Conservation (phyloP, 495 filamentous ascomycete species). For the Chaetomium tenue region DNA sequence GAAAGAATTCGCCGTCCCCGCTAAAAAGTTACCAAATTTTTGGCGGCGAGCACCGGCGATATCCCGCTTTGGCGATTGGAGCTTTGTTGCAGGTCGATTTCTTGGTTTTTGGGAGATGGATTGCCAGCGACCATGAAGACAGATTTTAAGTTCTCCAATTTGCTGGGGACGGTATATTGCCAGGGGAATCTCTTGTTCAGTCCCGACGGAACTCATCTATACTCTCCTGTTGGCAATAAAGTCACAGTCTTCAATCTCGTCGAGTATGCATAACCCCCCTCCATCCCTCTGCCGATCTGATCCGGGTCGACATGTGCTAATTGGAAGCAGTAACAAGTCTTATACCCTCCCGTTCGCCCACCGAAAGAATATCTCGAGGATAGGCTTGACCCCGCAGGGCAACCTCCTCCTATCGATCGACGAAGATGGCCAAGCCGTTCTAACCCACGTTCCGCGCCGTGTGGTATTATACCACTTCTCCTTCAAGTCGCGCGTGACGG, state of each 20-base stretch:
- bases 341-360: slow-evolving; percentile 93
- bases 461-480: slow-evolving; percentile 91
- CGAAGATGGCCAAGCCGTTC: slow-evolving; percentile 88
- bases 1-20: slow-evolving; percentile 38
- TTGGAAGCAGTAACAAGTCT: slow-evolving; percentile 74
- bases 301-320: slow-evolving; percentile 26
- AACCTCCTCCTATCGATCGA: slow-evolving; percentile 90
- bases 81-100: slow-evolving; percentile 1
- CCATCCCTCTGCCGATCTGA: background rate
- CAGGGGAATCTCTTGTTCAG: slow-evolving; percentile 96
- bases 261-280: slow-evolving; percentile 56
- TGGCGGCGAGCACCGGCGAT: slow-evolving; percentile 20
- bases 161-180: slow-evolving; percentile 95
- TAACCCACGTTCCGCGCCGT: slow-evolving; percentile 82
- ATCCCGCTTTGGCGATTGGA: slow-evolving; percentile 17
- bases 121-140: slow-evolving; percentile 75
- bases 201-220: slow-evolving; percentile 90
- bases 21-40: slow-evolving; percentile 34
- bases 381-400: slow-evolving; percentile 83
- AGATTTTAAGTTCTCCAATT: slow-evolving; percentile 95
- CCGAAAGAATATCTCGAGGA: slow-evolving; percentile 83
- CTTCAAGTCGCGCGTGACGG: slow-evolving; percentile 76
- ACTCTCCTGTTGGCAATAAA: slow-evolving; percentile 95
- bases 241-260: slow-evolving; percentile 95
- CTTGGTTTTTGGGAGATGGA: slow-evolving; percentile 15